phyloP scores from a whole-genome alignment of 2,329 filamentous ascomycete genomes.

The Neobulgaria alba region DNA sequence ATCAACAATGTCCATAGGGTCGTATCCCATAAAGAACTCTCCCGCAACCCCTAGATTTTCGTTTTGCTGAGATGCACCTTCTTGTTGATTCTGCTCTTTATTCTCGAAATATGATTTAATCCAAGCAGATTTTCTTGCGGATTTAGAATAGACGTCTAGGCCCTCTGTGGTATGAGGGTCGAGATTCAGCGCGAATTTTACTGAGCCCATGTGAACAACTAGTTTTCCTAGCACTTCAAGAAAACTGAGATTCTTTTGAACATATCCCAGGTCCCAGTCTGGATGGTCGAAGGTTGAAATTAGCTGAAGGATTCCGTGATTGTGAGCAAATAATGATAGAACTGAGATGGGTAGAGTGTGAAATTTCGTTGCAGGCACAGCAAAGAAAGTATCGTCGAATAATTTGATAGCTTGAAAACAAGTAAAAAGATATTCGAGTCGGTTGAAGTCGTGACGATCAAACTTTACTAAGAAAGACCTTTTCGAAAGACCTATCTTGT shows the following conservation, averaged over 20 bases:
- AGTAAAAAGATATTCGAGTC: conserved; percentile 13
- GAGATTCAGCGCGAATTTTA: conserved; percentile 3
- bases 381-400: conserved; percentile 10
- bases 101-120: conserved; percentile 9
- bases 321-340: conserved; percentile 28
- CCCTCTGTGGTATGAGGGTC: conserved; percentile 6
- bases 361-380: conserved; percentile 7
- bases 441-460: conserved; percentile 7
- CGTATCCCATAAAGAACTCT: neutral
- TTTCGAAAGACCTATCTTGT: conserved; percentile 15
- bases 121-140: conserved; percentile 2
- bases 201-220: conserved; percentile 22
- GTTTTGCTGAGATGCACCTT: neutral
- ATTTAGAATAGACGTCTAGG: conserved; percentile 7
- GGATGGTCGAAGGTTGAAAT: conserved; percentile 32
- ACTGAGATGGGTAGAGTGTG: conserved; percentile 8
- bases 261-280: conserved; percentile 31
- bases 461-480: conserved; percentile 1
- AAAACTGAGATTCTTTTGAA: conserved; percentile 28
- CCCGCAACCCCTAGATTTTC: neutral
- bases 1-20: conserved; percentile 8
- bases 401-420: conserved; percentile 11
- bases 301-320: conserved; percentile 30
- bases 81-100: neutral
- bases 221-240: conserved; percentile 27